Evolutionary conservation across 352 stramenopile species (phyloP), one percentile per base, ranked within the genome.

Genomic region (Pythium plurisporium): DNA sequence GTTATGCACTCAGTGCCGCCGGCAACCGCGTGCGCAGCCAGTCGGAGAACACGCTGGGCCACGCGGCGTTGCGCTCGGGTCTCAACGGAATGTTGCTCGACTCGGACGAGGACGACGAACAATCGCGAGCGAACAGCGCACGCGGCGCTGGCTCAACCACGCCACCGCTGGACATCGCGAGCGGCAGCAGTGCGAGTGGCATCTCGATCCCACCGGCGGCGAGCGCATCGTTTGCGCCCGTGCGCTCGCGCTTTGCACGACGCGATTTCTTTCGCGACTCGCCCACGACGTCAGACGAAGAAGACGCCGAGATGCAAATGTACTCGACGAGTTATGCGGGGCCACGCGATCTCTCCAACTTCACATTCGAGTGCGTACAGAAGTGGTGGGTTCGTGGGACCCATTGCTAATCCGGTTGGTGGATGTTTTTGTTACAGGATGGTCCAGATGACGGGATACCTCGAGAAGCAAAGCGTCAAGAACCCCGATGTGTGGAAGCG

Each of bases 401-500:
- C n/a, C n/a, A 10, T 51, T 27, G 14, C 44, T 51, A 25, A 51
- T 26, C 14, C 11, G 9, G 19, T 26, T n/a, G 33, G 38, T 4
- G 7, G 26, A 10, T 40, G 11, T 34, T 25, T 31, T 27, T 3
- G 30, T 4, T 53, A 31, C 41, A 90, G 79, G 55, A 77, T 81
- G 63, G 74, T 74, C 22, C 81, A 76, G 56, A 87, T 90, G 81
- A 73, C 87, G 38, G 85, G 85, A 12, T 87, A 83, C 50, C 55
- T 94, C 23, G 82, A 92, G 55, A 94, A 94, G 52, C 82, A 94
- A 67, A 91, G 82, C 69, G 72, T 68, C 12, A 82, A 91, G 57
- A 65, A 89, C 59, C 69, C 72, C 14, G 68, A 77, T 30, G 56
- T 72, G 27, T 94, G 82, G 82, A 94, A 94, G 34, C 70, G 66